These are phyloP conservation scores for Xenoacremonium recifei DNA, from an alignment of 2,329 filamentous ascomycete species.

Conservation along the genomic window DNA sequence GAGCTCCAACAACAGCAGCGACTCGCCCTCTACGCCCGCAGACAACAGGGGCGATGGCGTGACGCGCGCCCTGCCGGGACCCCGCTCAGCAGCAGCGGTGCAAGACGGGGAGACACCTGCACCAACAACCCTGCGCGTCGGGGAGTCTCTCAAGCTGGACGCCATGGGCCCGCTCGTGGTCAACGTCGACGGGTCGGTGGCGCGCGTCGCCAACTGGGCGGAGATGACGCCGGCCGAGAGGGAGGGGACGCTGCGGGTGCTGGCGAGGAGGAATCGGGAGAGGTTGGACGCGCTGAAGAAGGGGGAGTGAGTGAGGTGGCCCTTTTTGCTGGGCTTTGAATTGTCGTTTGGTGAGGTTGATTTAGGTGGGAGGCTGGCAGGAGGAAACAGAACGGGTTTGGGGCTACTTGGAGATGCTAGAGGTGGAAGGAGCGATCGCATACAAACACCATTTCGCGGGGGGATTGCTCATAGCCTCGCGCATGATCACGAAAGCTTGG, in stretches of 20 bases:
- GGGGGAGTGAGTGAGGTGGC: conserved; percentile 5
- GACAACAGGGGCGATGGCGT: conserved; percentile 20
- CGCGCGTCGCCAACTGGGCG: conserved; percentile 70
- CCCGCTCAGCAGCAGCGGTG: conserved; percentile 25
- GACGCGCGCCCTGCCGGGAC: conserved; percentile 5
- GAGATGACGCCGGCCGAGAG: conserved; percentile 69
- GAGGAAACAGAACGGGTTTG: no score
- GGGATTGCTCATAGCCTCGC: no score
- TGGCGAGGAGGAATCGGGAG: conserved; percentile 67
- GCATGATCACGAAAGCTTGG: no score
- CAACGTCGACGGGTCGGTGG: conserved; percentile 68
- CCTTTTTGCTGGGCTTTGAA: no score
- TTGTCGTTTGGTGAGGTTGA: no score
- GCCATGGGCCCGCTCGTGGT: conserved; percentile 72
- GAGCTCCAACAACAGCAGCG: conserved; percentile 2
- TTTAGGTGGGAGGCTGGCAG: no score
- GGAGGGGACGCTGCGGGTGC: conserved; percentile 62
- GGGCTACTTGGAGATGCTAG: no score
- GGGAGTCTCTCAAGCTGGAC: conserved; percentile 56
- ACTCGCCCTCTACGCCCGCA: conserved; percentile 7
- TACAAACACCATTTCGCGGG: no score
- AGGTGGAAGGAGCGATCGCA: no score
- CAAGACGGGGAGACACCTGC: conserved; percentile 6
- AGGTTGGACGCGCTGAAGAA: conserved; percentile 52
- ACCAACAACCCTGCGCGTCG: conserved; percentile 14